Evolutionary conservation across 176 grass and related monocot genomes (phyloP).

Genomic region (Ensete glaucum): DNA sequence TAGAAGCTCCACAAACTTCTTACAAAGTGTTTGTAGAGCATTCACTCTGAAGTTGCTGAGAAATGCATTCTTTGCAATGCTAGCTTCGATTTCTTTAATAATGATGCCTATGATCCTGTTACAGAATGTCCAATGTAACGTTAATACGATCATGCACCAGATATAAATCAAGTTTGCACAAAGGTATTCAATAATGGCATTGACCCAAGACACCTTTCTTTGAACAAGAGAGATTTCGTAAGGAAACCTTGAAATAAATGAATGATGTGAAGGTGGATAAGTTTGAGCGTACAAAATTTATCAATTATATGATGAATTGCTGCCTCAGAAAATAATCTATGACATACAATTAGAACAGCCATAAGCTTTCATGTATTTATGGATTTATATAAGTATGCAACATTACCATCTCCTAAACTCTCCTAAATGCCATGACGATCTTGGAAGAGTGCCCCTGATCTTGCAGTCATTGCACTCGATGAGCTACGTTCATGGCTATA

Average conservation of each 20-base stretch:
- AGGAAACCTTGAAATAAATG: neutral
- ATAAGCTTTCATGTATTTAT: neutral
- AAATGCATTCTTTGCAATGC: slow-evolving; percentile 75
- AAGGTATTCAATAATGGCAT: slow-evolving; percentile 11
- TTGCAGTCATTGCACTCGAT: neutral
- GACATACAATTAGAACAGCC: neutral
- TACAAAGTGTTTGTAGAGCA: slow-evolving; percentile 57
- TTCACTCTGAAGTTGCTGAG: slow-evolving; percentile 97
- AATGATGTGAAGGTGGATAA: neutral
- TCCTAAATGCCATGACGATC: neutral
- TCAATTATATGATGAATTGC: neutral
- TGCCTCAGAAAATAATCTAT: neutral
- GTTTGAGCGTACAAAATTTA: neutral
- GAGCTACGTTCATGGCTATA: neutral
- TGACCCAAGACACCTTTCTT: neutral
- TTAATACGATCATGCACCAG: neutral
- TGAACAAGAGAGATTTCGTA: too few relatives aligned
- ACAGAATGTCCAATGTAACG: slow-evolving; percentile 21
- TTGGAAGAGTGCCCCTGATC: neutral
- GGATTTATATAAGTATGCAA: too few relatives aligned
- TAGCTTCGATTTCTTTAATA: slow-evolving; percentile 88
- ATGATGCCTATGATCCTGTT: slow-evolving; percentile 92
- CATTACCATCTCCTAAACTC: neutral
- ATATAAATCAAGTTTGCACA: neutral
- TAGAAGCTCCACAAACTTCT: slow-evolving; percentile 92